phyloP scores from a whole-genome alignment of 108 stramenopile species.

The Pseudonitzschia delicatissima region DNA sequence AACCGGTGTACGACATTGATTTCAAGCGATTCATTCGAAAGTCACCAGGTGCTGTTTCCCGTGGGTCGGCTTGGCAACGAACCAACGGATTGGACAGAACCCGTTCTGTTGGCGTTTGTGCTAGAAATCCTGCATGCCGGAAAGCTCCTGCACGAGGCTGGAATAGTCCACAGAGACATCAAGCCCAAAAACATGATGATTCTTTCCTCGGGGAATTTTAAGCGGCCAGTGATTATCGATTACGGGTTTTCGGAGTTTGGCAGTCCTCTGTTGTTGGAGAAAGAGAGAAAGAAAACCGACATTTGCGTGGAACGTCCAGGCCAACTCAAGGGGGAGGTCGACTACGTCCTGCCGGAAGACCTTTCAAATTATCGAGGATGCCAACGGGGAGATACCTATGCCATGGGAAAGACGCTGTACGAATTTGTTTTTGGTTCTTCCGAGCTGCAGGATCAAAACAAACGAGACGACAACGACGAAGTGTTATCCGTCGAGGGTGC shows the following conservation, averaged over 20 bases:
- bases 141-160: conserved; percentile 8
- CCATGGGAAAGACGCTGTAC: conserved; percentile 29
- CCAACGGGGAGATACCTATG: conserved; percentile 25
- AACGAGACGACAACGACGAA: neutral
- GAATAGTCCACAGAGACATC: conserved; percentile 76
- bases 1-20: conserved; percentile 29
- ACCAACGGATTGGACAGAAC: neutral
- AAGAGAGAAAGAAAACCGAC: neutral
- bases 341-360: conserved; percentile 17
- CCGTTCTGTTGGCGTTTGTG: neutral
- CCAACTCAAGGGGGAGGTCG: conserved; percentile 13
- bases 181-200: conserved; percentile 84
- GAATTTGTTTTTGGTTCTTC: conserved; percentile 27
- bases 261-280: neutral
- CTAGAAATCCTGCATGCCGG: conserved; percentile 15
- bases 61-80: neutral
- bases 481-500: conserved; percentile 1
- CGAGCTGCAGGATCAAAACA: neutral
- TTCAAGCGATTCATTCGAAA: conserved; percentile 8
- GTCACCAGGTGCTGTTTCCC: neutral
- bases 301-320: conserved; percentile 16
- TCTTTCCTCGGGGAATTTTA: neutral
- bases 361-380: conserved; percentile 20
- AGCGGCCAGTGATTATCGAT: conserved; percentile 22
- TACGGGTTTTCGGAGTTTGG: conserved; percentile 25